phyloP scores from a whole-genome alignment of 2,329 filamentous ascomycete species.

The Fusarium coicis region DNA sequence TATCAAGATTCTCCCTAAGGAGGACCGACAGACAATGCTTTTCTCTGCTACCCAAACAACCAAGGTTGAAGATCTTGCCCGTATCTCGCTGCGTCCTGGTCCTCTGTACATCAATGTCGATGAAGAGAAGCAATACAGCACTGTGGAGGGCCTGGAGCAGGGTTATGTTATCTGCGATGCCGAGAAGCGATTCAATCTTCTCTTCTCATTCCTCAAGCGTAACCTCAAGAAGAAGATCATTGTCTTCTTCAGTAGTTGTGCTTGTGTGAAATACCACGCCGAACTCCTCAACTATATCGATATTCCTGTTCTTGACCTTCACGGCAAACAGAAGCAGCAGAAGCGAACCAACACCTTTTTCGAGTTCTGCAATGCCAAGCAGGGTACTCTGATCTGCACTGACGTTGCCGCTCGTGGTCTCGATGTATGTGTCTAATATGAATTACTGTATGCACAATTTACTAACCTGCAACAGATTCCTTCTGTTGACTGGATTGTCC shows the following conservation, averaged over 20 bases:
- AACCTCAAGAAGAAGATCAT: slow-evolving; percentile 96
- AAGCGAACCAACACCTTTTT: slow-evolving; percentile 99
- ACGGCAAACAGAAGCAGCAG: slow-evolving; percentile 98
- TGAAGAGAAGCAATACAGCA: slow-evolving; percentile 87
- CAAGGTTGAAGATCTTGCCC: slow-evolving; percentile 95
- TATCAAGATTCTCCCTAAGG: slow-evolving; percentile 89
- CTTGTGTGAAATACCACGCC: slow-evolving; percentile 94
- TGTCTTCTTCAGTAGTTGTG: slow-evolving; percentile 93
- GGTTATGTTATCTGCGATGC: slow-evolving; percentile 95
- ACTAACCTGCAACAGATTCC: slow-evolving; percentile 70
- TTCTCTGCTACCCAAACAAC: slow-evolving; percentile 99
- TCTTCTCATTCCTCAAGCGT: slow-evolving; percentile 94
- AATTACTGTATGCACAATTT: neutral
- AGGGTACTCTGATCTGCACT: slow-evolving; percentile 92
- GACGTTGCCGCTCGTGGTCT: slow-evolving; percentile 95
- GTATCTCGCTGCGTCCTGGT: slow-evolving; percentile 90
- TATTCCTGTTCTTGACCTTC: slow-evolving; percentile 84
- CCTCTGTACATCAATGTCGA: slow-evolving; percentile 98
- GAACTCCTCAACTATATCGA: slow-evolving; percentile 98
- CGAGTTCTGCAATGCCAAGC: slow-evolving; percentile 82
- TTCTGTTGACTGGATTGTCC: slow-evolving; percentile 94
- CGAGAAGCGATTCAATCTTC: slow-evolving; percentile 90
- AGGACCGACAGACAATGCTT: slow-evolving; percentile 94
- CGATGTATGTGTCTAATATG: slow-evolving; percentile 67
- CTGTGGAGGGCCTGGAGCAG: slow-evolving; percentile 93